Evolutionary conservation across 208 protist genomes (phyloP), one percentile per base, ranked within the genome.

Genomic region (Crithidia acanthocephali): DNA sequence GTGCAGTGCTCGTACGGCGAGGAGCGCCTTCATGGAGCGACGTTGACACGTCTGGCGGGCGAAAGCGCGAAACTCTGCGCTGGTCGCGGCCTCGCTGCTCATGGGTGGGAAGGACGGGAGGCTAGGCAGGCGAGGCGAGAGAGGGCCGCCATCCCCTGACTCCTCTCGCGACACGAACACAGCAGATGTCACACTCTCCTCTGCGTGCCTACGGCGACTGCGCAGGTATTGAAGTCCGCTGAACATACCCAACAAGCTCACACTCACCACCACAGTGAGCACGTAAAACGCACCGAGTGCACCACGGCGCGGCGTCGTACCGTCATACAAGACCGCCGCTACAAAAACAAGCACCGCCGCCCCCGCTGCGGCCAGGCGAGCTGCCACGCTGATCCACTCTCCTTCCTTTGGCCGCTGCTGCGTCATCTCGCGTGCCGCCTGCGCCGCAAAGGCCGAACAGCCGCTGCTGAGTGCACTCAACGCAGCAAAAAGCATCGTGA

Each of bases 1-100:
- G 68, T 88, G 80, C 47, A 88, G 2, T 1, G 70, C 70, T 16
- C 68, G 74, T 5, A 92, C 66, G 0, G 70, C 51, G 40, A 87
- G 28, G 0, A 81, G 69, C 1, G 74, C 81, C 51, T 85, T 83
- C 81, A 92, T 89, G n/a, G 80, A 85, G 2, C 61, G 59, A 1
- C 87, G 80, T 22, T 76, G 60, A 20, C 77, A 73, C 7, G 87
- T 89, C 66, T 92, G 84, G 18, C 45, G 66, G 0, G 64, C 77
- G 80, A 87, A 92, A 32, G 58, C 47, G 15, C 47, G 42, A 30
- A 81, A 83, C 13, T 74, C 53, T 2, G 25, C 60, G 20, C 23
- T 10, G 18, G 47, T 37, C 8, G 56, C 13, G 25, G 16, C 65
- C 0, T 48, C 44, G 16, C 44, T 48, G 44, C 18, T 48, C n/a